phyloP scores from a whole-genome alignment of 2,329 filamentous ascomycete genomes.

The Neophaeococcomyces aloes region DNA sequence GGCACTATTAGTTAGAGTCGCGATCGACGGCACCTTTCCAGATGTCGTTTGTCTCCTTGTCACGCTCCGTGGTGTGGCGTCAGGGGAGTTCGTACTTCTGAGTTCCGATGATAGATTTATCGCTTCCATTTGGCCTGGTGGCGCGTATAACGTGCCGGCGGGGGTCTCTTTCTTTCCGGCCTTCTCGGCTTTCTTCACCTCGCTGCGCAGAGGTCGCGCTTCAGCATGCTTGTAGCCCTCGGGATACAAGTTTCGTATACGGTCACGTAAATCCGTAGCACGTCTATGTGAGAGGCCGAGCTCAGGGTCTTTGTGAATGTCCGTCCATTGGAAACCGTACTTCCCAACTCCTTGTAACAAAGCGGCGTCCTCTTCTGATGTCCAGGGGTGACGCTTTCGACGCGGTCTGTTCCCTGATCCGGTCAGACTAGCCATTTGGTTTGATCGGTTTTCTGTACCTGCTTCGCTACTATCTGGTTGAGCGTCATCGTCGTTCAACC shows the following conservation, averaged over 20 bases:
- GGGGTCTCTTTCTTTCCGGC: slow-evolving; percentile 7
- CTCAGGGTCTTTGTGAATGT: slow-evolving; percentile 45
- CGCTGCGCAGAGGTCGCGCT: slow-evolving; percentile 22
- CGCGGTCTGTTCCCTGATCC: slow-evolving; percentile 23
- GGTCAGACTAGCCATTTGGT: background rate
- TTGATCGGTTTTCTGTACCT: background rate
- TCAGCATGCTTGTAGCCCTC: slow-evolving; percentile 45
- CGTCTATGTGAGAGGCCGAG: slow-evolving; percentile 43
- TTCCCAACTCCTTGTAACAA: slow-evolving; percentile 49
- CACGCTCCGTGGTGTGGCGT: background rate
- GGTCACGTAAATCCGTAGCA: slow-evolving; percentile 51
- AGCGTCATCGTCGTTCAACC: slow-evolving; percentile 20
- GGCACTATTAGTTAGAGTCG: background rate
- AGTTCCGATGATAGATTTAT: slow-evolving; percentile 1
- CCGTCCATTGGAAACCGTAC: slow-evolving; percentile 50
- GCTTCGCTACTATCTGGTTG: slow-evolving; percentile 2
- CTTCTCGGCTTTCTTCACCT: slow-evolving; percentile 18
- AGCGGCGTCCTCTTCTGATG: slow-evolving; percentile 46
- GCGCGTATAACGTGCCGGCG: background rate
- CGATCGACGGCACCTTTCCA: slow-evolving; percentile 3
- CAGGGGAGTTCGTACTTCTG: background rate
- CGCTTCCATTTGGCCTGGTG: background rate
- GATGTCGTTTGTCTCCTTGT: slow-evolving; percentile 4
- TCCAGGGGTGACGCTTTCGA: slow-evolving; percentile 47
- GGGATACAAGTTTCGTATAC: slow-evolving; percentile 50